phyloP scores from a whole-genome alignment of 441 rosid species.

The Iberis amara region DNA sequence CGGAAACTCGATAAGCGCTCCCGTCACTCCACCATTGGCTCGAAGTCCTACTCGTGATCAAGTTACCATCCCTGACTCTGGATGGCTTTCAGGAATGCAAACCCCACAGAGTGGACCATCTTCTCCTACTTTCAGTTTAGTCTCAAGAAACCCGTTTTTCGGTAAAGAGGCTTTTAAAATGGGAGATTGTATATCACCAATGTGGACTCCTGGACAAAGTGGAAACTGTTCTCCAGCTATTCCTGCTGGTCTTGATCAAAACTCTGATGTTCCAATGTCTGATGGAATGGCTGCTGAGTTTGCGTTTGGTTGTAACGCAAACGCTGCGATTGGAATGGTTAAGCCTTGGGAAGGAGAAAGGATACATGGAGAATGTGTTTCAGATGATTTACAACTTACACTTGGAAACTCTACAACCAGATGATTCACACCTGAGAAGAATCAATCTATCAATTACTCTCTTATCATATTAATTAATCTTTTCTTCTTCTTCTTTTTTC shows the following conservation, averaged over 20 bases:
- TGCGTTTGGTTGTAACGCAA: conserved; percentile 64
- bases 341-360: conserved; percentile 98
- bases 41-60: conserved; percentile 72
- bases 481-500: neutral
- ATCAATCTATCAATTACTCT: conserved; percentile 3
- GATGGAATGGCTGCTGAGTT: conserved; percentile 76
- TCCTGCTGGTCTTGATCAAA: conserved; percentile 62
- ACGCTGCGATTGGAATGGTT: conserved; percentile 44
- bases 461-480: conserved; percentile 18
- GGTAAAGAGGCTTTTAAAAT: conserved; percentile 42
- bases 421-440: conserved; percentile 32
- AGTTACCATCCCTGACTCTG: conserved; percentile 52
- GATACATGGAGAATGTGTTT: conserved; percentile 80
- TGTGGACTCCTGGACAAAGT: conserved; percentile 96
- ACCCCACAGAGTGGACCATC: conserved; percentile 82
- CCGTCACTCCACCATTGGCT: conserved; percentile 87
- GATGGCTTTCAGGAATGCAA: conserved; percentile 73
- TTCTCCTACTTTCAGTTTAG: conserved; percentile 92
- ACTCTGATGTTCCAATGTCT: conserved; percentile 72
- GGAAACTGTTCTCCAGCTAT: conserved; percentile 87
- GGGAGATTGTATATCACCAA: conserved; percentile 44
- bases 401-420: conserved; percentile 77
- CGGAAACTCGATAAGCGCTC: conserved; percentile 90
- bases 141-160: conserved; percentile 61
- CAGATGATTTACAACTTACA: conserved; percentile 90